Conservation (phyloP, 2,329 filamentous ascomycete genomes). For the Cadophora luteo-olivacea region DNA sequence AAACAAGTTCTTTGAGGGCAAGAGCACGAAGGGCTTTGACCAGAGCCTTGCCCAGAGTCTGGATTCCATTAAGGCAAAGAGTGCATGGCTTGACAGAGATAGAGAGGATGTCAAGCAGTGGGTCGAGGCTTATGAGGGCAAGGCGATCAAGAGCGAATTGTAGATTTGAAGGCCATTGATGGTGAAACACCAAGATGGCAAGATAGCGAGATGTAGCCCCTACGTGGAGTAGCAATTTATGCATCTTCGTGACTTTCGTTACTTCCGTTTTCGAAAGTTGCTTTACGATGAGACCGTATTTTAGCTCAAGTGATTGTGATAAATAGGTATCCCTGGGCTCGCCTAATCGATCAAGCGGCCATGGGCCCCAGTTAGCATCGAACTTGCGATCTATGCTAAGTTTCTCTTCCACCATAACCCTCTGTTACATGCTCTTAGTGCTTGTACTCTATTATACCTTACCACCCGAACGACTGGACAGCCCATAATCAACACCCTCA, state of each 20-base stretch:
- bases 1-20: constrained; percentile 79
- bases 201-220: not conserved
- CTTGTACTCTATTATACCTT: too few relatives aligned
- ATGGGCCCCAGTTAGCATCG: not conserved
- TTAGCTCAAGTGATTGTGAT: too few relatives aligned
- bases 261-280: too few relatives aligned
- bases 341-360: not conserved
- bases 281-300: too few relatives aligned
- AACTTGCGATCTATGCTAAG: not conserved
- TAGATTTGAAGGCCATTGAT: constrained; percentile 28
- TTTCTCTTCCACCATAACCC: too few relatives aligned
- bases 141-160: constrained; percentile 42
- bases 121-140: constrained; percentile 64
- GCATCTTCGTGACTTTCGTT: too few relatives aligned
- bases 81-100: constrained; percentile 80
- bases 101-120: constrained; percentile 76
- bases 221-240: not conserved
- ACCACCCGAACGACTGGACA: not conserved
- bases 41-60: constrained; percentile 88
- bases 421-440: too few relatives aligned
- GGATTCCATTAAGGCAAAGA: constrained; percentile 85
- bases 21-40: constrained; percentile 88
- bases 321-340: not conserved
- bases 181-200: not conserved
- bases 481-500: not conserved